phyloP scores from a whole-genome alignment of 2,329 filamentous ascomycete genomes.

The Cordyceps pruinosa region DNA sequence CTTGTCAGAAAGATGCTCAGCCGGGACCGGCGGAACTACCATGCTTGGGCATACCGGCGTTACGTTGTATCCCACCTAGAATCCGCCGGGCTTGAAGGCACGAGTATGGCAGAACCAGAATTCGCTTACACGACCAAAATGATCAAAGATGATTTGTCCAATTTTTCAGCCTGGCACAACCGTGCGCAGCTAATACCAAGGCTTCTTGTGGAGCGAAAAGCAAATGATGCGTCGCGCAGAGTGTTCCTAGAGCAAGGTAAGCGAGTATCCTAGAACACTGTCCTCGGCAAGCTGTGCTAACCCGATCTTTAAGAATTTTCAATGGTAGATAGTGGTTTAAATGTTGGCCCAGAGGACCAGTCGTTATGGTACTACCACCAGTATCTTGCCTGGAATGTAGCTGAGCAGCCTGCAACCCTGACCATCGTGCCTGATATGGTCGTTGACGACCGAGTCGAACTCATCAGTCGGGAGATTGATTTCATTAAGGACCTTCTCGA shows the following conservation, averaged over 20 bases:
- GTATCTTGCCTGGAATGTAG: conserved; percentile 67
- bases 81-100: conserved; percentile 41
- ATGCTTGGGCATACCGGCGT: conserved; percentile 89
- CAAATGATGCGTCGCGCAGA: conserved; percentile 55
- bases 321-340: conserved; percentile 69
- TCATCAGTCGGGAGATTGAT: conserved; percentile 65
- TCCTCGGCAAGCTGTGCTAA: neutral
- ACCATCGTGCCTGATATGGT: conserved; percentile 61
- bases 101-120: conserved; percentile 68
- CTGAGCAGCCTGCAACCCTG: conserved; percentile 39
- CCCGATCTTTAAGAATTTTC: conserved; percentile 52
- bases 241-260: conserved; percentile 65
- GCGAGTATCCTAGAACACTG: conserved; percentile 11
- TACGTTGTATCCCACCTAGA: conserved; percentile 73
- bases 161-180: conserved; percentile 96
- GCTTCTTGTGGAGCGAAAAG: conserved; percentile 63
- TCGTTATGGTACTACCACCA: conserved; percentile 97
- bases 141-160: conserved; percentile 78
- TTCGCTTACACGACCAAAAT: conserved; percentile 87
- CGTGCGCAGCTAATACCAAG: conserved; percentile 76
- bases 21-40: conserved; percentile 85
- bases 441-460: conserved; percentile 53
- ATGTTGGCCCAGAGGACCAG: conserved; percentile 87
- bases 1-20: conserved; percentile 83
- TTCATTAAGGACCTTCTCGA: conserved; percentile 60